Conservation (phyloP, 2,329 filamentous ascomycete species). For the Penicillium sp. region DNA sequence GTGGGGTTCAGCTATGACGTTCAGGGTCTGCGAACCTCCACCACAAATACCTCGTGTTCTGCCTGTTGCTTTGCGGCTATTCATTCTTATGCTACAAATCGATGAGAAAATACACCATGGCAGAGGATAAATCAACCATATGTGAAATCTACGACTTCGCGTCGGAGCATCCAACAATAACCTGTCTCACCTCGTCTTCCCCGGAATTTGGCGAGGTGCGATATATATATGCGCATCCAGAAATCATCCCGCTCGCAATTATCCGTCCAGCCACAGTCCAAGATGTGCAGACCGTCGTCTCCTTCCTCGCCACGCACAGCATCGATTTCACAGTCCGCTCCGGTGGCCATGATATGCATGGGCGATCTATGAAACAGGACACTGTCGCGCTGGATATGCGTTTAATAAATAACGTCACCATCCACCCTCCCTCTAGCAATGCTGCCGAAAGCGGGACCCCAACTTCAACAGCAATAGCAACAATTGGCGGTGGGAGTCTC, state of each 20-base stretch:
- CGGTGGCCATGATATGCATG: conserved; percentile 27
- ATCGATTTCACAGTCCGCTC: conserved; percentile 22
- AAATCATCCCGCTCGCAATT: not conserved
- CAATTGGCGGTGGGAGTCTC: conserved; percentile 22
- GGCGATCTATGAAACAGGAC: conserved; percentile 11
- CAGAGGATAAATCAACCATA: not conserved
- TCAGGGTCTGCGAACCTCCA: no score
- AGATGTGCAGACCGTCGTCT: not conserved
- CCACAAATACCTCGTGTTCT: not conserved
- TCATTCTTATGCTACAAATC: not conserved
- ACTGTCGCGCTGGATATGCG: conserved; percentile 25
- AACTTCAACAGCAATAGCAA: conserved; percentile 15
- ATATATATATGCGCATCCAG: not conserved
- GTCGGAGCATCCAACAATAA: not conserved
- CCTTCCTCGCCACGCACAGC: not conserved
- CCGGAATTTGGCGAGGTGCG: not conserved
- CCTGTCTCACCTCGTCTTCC: not conserved
- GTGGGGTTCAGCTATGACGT: not conserved
- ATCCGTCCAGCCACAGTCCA: not conserved
- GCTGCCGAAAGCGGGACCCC: not conserved
- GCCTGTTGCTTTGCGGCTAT: not conserved
- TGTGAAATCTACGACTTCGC: not conserved
- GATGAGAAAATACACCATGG: not conserved
- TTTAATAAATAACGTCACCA: conserved; percentile 11
- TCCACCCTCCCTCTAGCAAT: not conserved